Percentiles rank a stretch among this genome's conserved stretches.
These are phyloP conservation scores for Penicillium concentricum DNA, from an alignment of 2,329 filamentous ascomycete species.

Conservation along the genomic window DNA sequence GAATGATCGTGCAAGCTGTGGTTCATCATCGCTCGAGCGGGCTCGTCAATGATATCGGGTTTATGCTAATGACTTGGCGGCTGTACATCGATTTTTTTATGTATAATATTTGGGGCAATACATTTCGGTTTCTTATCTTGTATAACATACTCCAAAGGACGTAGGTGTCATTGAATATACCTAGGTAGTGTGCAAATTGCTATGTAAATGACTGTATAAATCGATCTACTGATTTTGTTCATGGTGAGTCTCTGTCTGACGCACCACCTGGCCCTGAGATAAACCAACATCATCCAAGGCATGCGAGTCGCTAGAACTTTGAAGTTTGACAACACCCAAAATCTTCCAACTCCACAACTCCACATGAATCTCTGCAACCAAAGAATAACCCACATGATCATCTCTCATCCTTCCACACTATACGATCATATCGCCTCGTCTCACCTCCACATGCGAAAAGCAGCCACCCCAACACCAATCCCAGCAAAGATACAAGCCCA, in stretches of 20 bases:
- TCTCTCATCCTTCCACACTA: not conserved
- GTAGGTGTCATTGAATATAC: not conserved
- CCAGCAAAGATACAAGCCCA: constrained; percentile 28
- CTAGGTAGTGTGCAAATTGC: not conserved
- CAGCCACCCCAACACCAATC: constrained; percentile 13
- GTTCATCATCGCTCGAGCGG: constrained; percentile 10
- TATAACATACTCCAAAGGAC: not conserved
- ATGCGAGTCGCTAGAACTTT: not conserved
- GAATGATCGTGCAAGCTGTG: constrained; percentile 2
- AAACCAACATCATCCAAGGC: not conserved
- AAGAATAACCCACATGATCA: not conserved
- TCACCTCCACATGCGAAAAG: constrained; percentile 4
- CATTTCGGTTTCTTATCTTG: constrained; percentile 2
- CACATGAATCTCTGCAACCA: not conserved
- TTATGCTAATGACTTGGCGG: not conserved
- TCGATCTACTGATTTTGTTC: not conserved
- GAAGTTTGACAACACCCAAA: not conserved
- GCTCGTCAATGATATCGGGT: constrained; percentile 4
- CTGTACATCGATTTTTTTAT: not conserved
- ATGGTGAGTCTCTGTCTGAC: not conserved
- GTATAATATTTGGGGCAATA: constrained; percentile 4
- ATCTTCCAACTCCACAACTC: not conserved
- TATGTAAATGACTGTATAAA: not conserved
- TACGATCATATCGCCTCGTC: not conserved
- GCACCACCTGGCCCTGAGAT: not conserved